Conservation (phyloP, 2,329 filamentous ascomycete genomes). For the Teratosphaeria gauchensis region DNA sequence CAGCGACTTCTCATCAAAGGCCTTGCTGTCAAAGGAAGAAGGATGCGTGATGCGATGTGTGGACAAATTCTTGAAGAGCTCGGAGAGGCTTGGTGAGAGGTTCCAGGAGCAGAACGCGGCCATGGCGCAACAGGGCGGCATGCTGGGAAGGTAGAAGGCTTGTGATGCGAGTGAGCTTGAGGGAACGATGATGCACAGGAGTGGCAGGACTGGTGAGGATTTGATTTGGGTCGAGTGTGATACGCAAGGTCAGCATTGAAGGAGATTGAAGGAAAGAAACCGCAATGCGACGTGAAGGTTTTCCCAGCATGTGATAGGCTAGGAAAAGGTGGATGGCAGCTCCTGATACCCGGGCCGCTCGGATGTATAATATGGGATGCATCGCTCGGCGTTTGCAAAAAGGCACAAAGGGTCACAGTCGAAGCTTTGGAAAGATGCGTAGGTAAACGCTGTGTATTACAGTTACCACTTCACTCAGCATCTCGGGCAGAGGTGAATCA, state of each 20-base stretch:
- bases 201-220: not conserved
- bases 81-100: conserved; percentile 79
- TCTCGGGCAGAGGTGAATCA: too few relatives aligned
- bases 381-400: not conserved
- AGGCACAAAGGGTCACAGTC: not conserved
- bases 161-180: not conserved
- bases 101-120: conserved; percentile 69
- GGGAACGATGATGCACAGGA: not conserved
- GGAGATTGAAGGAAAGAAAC: not conserved
- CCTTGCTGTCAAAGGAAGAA: conserved; percentile 75
- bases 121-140: conserved; percentile 52
- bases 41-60: conserved; percentile 92
- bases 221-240: not conserved
- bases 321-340: not conserved
- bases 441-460: not conserved
- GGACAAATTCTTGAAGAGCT: conserved; percentile 88
- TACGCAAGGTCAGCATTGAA: not conserved
- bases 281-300: not conserved
- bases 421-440: not conserved
- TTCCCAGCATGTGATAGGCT: not conserved
- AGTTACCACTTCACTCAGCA: not conserved
- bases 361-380: not conserved
- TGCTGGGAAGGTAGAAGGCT: conserved; percentile 16
- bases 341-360: not conserved
- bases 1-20: conserved; percentile 97